Conservation (phyloP, 2,329 filamentous ascomycete genomes). For the Trichoderma simmonsii region DNA sequence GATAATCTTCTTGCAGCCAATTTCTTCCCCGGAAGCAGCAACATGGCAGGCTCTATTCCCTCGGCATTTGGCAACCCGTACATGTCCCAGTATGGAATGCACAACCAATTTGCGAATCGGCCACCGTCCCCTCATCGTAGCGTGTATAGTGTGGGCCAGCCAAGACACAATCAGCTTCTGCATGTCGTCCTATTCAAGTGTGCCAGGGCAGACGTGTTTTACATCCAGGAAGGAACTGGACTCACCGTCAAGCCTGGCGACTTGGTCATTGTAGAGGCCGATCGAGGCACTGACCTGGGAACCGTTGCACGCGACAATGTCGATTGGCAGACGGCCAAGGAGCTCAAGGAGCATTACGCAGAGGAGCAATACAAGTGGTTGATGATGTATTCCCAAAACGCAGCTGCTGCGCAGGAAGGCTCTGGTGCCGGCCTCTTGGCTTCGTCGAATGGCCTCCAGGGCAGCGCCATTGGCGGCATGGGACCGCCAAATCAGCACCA, state of each 20-base stretch:
- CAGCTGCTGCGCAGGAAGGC: slow-evolving; percentile 58
- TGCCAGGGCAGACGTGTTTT: slow-evolving; percentile 91
- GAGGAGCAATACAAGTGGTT: slow-evolving; percentile 98
- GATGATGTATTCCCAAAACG: slow-evolving; percentile 95
- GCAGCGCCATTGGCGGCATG: slow-evolving; percentile 74
- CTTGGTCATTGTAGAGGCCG: slow-evolving; percentile 94
- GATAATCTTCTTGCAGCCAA: slow-evolving; percentile 21
- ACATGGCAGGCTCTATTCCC: slow-evolving; percentile 26
- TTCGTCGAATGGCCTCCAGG: slow-evolving; percentile 60
- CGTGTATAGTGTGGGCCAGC: slow-evolving; percentile 59
- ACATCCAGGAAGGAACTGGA: slow-evolving; percentile 92
- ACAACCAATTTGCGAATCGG: slow-evolving; percentile 46
- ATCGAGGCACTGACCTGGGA: slow-evolving; percentile 91
- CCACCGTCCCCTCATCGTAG: slow-evolving; percentile 60
- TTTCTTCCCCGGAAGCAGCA: slow-evolving; percentile 27
- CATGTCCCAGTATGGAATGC: slow-evolving; percentile 44
- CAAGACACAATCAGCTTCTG: slow-evolving; percentile 65
- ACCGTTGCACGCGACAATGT: slow-evolving; percentile 88
- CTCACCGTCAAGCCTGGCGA: slow-evolving; percentile 87
- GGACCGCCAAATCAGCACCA: slow-evolving; percentile 71
- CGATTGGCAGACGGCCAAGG: slow-evolving; percentile 81
- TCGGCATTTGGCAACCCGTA: slow-evolving; percentile 39
- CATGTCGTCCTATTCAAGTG: slow-evolving; percentile 97
- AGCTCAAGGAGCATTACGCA: slow-evolving; percentile 84
- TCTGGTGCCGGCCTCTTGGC: slow-evolving; percentile 61